Evolutionary conservation across 257 asterid genomes (phyloP), one percentile per base, ranked within the genome.

Genomic region (Ilex aquifolium): DNA sequence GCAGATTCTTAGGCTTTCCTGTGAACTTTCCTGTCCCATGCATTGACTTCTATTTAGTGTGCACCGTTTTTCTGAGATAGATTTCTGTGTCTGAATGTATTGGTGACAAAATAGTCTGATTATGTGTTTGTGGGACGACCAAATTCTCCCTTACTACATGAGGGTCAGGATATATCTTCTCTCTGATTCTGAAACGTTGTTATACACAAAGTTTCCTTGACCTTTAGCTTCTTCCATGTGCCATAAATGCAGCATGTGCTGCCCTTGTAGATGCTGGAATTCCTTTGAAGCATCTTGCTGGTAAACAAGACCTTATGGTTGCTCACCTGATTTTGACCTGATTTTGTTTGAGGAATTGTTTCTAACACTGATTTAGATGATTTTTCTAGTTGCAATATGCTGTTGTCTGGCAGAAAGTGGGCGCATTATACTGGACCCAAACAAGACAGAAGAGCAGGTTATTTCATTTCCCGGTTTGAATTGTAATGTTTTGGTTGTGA

Each of bases 211-310:
- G 8, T 36, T 36, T 36, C 42, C 42, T 36, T 21, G 27, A 21
- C 27, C 60, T 69, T 59, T 74, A 88, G 99, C 97, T 92, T 78
- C 88, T 92, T 51, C 93, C 96, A 11, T 92, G 97, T 81, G 99
- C 97, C 53, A 79, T 89, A 64, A 92, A 92, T 65, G 99, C 94
- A 53, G 81, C 90, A n/a, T 89, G 95, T 71, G 89, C 91, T 72
- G 99, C 99, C 57, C 95, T 92, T 61, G 67, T 85, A 66, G 96
- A 89, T 78, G 96, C 97, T 69, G 97, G 95, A 27, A 77, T 92
- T 74, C 97, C 96, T 67, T 76, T 89, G 79, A 89, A 87, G 71
- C 86, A 81, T 67, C 83, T 87, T 49, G 94, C 95, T 40, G 96
- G 99, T 87, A 85, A 66, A 52, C 60, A 13, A 31, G 49, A 42